Evolutionary conservation across 352 stramenopile species (phyloP).

Genomic region (Globisporangium apiculatum): DNA sequence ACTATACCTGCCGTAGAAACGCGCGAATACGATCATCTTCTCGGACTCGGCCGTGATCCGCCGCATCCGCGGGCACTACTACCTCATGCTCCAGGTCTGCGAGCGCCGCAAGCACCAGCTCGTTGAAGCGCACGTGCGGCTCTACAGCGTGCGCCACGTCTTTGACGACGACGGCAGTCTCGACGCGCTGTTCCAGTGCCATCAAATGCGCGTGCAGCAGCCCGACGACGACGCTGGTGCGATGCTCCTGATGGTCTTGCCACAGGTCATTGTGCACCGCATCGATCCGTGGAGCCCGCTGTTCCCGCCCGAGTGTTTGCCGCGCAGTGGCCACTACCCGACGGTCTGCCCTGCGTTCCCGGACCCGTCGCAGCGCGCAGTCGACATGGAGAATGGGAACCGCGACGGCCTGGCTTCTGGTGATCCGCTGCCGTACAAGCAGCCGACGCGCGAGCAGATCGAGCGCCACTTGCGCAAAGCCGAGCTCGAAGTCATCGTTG

Average conservation of each 20-base stretch:
- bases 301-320: constrained; percentile 73
- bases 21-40: constrained; percentile 85
- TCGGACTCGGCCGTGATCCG: constrained; percentile 81
- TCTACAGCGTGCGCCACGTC: constrained; percentile 79
- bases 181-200: constrained; percentile 66
- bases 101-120: constrained; percentile 87
- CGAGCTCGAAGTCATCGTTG: constrained; percentile 72
- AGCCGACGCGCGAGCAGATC: constrained; percentile 68
- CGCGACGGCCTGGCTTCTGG: constrained; percentile 40
- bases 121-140: constrained; percentile 73
- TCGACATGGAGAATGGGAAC: constrained; percentile 84
- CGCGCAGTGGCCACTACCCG: constrained; percentile 31
- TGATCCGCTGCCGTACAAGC: constrained; percentile 26
- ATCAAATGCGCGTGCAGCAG: constrained; percentile 87
- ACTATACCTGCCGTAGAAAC: constrained; percentile 34
- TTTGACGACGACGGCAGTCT: constrained; percentile 35
- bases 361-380: constrained; percentile 58
- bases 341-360: constrained; percentile 55
- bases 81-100: constrained; percentile 90
- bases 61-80: constrained; percentile 85
- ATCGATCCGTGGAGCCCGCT: constrained; percentile 83
- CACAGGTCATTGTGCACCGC: constrained; percentile 75
- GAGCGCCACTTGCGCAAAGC: constrained; percentile 55
- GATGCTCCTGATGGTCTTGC: constrained; percentile 79
- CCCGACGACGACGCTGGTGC: constrained; percentile 74